Percentiles rank a stretch among this genome's conserved stretches.
These are phyloP conservation scores for Hypoxylon sp. DNA, from an alignment of 2,329 filamentous ascomycete genomes.

Conservation along the genomic window DNA sequence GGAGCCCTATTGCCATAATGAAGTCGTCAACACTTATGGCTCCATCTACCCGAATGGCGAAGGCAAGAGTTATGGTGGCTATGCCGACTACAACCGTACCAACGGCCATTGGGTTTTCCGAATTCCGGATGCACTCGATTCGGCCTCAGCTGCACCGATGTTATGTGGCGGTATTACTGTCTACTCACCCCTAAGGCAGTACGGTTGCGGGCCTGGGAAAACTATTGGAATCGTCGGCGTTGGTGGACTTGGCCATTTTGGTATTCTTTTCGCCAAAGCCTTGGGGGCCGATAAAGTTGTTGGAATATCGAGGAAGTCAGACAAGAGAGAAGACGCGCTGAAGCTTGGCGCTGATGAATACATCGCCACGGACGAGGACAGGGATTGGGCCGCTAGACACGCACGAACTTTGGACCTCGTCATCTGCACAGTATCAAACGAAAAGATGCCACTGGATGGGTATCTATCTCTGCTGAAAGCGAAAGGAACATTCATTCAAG, in stretches of 20 bases:
- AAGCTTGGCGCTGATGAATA: slow-evolving; percentile 71
- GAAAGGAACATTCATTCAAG: slow-evolving; percentile 70
- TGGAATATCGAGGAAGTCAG: slow-evolving; percentile 68
- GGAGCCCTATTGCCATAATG: slow-evolving; percentile 60
- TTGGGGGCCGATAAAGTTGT: slow-evolving; percentile 74
- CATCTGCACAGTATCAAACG: slow-evolving; percentile 68
- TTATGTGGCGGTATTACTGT: slow-evolving; percentile 79
- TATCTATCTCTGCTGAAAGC: slow-evolving; percentile 75
- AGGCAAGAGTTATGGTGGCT: slow-evolving; percentile 73
- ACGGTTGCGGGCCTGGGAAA: slow-evolving; percentile 77
- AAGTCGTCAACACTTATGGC: slow-evolving; percentile 68
- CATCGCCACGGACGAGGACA: slow-evolving; percentile 63
- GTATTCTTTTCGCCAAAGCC: slow-evolving; percentile 77
- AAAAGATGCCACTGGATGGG: slow-evolving; percentile 71
- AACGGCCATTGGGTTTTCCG: slow-evolving; percentile 64
- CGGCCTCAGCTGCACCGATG: slow-evolving; percentile 70
- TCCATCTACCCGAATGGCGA: slow-evolving; percentile 65
- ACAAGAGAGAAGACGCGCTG: slow-evolving; percentile 69
- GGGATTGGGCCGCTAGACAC: slow-evolving; percentile 69
- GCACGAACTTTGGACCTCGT: slow-evolving; percentile 70
- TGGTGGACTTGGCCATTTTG: slow-evolving; percentile 79
- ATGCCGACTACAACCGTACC: slow-evolving; percentile 56
- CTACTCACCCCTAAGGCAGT: slow-evolving; percentile 73
- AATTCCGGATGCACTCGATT: slow-evolving; percentile 61
- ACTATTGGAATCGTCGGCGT: slow-evolving; percentile 77